Evolutionary conservation across 176 grass and related monocot genomes (phyloP), one percentile per base, ranked within the genome.

Genomic region (Lolium rigidum): DNA sequence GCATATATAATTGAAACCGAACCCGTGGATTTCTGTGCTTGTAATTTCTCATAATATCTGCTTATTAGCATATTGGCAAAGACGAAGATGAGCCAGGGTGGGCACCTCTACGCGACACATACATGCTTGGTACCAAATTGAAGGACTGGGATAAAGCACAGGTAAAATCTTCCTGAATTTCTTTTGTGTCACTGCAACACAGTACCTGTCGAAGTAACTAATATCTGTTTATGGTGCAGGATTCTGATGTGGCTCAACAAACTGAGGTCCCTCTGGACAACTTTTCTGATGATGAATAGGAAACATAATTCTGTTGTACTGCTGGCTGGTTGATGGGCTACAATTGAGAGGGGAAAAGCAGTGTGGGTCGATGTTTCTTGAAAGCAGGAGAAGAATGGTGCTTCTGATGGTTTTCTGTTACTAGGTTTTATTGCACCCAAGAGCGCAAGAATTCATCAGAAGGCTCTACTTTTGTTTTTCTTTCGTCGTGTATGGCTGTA

Each of bases 61-160:
- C 16, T 77, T 73, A 70, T 78, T 82, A 95, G 93, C 56, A 43
- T 22, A 26, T 66, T 68, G 81, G 62, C 77, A 92, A 88, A 84
- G 74, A 88, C 18, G 90, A 95, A 83, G 93, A 89, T 43, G 89
- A 87, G 13, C 81, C 89, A 76, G 91, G 91, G 52, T 95, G 94
- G 94, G 91, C 94, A 54, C 94, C 91, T 31, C 82, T 93, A 47
- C 76, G 86, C 17, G 87, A 93, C 63, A 95, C 80, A 38, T 93
- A 95, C 73, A 95, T 95, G 91, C 91, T 93, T 83, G 89, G 91
- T 77, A 69, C 91, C n/a, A 95, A 95, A 86, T 81, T 95, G 13
- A 95, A 95, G 81, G 91, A 95, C 58, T 93, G 94, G 94, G 94
- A 95, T 83, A 95, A 89, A 91, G 83, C 85, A 82, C 78, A 92